Percentiles rank a stretch among this genome's conserved stretches.
These are phyloP conservation scores for Podospora pseudopauciseta DNA, from an alignment of 495 filamentous ascomycete species.

Conservation along the genomic window DNA sequence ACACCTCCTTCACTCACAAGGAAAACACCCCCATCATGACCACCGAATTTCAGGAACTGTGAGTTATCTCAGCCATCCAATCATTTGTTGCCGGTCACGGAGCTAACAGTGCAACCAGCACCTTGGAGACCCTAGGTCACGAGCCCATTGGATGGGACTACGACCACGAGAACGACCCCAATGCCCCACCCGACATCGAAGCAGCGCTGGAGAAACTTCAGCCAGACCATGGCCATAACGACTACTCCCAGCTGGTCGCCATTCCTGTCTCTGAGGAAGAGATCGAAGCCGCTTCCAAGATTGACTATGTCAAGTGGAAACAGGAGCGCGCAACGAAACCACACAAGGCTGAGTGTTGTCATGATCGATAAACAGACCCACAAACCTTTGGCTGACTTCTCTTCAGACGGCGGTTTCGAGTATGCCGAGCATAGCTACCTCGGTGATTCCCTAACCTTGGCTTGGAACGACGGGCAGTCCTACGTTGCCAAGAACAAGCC, in stretches of 20 bases:
- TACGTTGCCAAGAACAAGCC: constrained; percentile 1
- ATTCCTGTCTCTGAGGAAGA: constrained; percentile 1
- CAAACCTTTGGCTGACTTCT: not conserved
- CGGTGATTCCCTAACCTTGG: not conserved
- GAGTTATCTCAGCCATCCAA: not conserved
- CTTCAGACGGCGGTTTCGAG: not conserved
- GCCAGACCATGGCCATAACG: constrained; percentile 1
- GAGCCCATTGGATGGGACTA: constrained; percentile 1
- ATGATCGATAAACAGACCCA: not conserved
- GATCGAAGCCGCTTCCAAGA: not conserved
- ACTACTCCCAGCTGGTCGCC: not conserved
- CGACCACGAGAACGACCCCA: not conserved
- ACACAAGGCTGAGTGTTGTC: not conserved
- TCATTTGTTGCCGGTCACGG: not conserved
- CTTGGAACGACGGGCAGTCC: not conserved
- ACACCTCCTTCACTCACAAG: no score
- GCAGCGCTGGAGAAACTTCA: constrained; percentile 1
- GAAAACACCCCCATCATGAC: not conserved
- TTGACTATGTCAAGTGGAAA: constrained; percentile 4
- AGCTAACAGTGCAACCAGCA: not conserved
- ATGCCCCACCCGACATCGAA: not conserved
- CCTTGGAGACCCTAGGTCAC: not conserved
- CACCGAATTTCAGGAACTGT: not conserved
- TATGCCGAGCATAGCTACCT: constrained; percentile 5
- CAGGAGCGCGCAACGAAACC: not conserved